phyloP scores from a whole-genome alignment of 805 yeast species.

The Hanseniaspora singularis region DNA sequence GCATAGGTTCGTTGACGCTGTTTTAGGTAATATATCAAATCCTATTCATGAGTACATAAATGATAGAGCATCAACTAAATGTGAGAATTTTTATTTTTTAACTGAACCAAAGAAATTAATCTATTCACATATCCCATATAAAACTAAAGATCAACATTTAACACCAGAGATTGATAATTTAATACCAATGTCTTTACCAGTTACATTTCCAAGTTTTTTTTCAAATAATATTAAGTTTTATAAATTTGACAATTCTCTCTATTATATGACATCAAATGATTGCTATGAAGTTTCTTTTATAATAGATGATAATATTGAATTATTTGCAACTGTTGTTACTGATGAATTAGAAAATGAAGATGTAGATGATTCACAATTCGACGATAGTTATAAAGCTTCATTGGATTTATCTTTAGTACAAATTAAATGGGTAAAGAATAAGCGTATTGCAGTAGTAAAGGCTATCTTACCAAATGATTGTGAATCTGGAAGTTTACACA shows the following conservation, averaged over 20 bases:
- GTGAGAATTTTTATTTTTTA: slow-evolving; percentile 56
- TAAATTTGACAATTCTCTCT: slow-evolving; percentile 65
- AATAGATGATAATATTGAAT: slow-evolving; percentile 59
- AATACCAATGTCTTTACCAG: slow-evolving; percentile 69
- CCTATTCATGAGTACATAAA: slow-evolving; percentile 36
- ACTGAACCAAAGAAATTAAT: slow-evolving; percentile 63
- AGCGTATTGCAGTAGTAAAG: slow-evolving; percentile 63
- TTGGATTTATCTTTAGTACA: slow-evolving; percentile 59
- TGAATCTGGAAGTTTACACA: slow-evolving; percentile 56
- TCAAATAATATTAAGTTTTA: slow-evolving; percentile 44
- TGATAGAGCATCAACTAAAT: slow-evolving; percentile 24
- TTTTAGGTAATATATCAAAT: slow-evolving; percentile 48
- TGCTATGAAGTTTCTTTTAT: slow-evolving; percentile 64
- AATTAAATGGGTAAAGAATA: slow-evolving; percentile 52
- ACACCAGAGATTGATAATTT: slow-evolving; percentile 71
- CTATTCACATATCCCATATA: slow-evolving; percentile 77
- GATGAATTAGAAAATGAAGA: slow-evolving; percentile 22
- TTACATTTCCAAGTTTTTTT: slow-evolving; percentile 74
- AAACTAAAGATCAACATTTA: slow-evolving; percentile 70
- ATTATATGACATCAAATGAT: slow-evolving; percentile 63
- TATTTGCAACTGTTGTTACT: slow-evolving; percentile 44
- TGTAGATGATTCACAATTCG: slow-evolving; percentile 20
- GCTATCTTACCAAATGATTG: slow-evolving; percentile 65
- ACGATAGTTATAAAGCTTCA: slow-evolving; percentile 15
- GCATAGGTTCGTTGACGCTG: slow-evolving; percentile 69